Evolutionary conservation across 2,329 filamentous ascomycete genomes (phyloP), one percentile per base, ranked within the genome.

Genomic region (Aspergillus terreus): DNA sequence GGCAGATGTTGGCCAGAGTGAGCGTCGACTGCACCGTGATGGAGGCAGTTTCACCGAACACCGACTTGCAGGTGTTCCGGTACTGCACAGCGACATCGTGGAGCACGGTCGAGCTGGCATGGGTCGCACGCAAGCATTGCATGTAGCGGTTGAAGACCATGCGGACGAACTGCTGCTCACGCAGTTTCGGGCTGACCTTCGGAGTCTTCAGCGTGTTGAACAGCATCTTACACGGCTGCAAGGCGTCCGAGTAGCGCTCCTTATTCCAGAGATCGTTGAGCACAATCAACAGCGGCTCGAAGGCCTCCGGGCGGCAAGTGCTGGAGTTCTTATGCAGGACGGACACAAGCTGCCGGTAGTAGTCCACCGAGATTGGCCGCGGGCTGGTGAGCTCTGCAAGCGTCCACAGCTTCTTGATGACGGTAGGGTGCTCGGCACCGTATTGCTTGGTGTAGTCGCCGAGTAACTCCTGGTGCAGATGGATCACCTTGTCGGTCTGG

Each of bases 241-340:
- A 47, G 2, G 71, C 69, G 30, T 75, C 72, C 1, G 66, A 62
- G 54, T 70, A 70, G 7, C 63, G 67, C 11, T 61, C 71, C 50
- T 71, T 70, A 48, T 60, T 68, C 63, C 65, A 73, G 2, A 72
- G 60, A 51, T 74, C 71, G 2, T 63, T 68, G 2, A 68, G 64
- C 11, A 75, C 69, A 42, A 70, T 67, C 14, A 67, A 48, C 4
- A 72, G 52, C 1, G 71, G 67, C 55, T 73, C 67, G 32, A 75
- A 62, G 2, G 71, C 70, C 7, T 74, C 71, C 0, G 62, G 63
- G 17, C 69, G 66, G 55, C 65, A 69, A 15, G 53, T 59, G 5
- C 65, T 55, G 0, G 65, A 58, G 40, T 67, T 63, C 55, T 72
- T 74, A 61, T 74, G 74, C 47, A 74, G 36, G 12, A 56, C 57